Percentiles rank a stretch among this genome's conserved stretches.
phyloP scores from a whole-genome alignment of 179 eudicot species.

The Nepenthes alata region DNA sequence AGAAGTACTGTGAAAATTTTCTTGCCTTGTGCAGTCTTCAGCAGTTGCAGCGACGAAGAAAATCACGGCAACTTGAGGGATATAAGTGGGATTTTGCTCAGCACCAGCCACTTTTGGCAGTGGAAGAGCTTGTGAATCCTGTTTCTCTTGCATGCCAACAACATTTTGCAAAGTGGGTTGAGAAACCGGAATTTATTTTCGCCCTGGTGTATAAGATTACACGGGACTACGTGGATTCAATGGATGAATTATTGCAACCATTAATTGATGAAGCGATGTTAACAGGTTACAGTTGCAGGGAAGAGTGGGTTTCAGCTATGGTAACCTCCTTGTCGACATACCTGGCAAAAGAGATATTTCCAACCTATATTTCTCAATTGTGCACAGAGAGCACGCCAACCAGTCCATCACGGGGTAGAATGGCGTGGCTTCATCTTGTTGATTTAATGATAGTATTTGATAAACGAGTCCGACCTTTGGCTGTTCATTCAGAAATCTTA shows the following conservation, averaged over 20 bases:
- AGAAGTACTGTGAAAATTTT: conserved; percentile 65
- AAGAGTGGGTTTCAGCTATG: conserved; percentile 91
- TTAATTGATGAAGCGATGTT: conserved; percentile 87
- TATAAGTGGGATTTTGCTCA: conserved; percentile 30
- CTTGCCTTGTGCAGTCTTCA: conserved; percentile 72
- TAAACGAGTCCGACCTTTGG: conserved; percentile 49
- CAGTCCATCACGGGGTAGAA: conserved; percentile 36
- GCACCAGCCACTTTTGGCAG: conserved; percentile 84
- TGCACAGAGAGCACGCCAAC: conserved; percentile 37
- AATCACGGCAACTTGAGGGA: conserved; percentile 72
- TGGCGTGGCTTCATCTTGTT: conserved; percentile 69
- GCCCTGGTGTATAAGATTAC: conserved; percentile 71
- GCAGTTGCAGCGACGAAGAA: conserved; percentile 67
- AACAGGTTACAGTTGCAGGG: conserved; percentile 86
- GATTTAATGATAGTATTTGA: conserved; percentile 76
- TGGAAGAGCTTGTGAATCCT: conserved; percentile 88
- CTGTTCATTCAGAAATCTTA: conserved; percentile 47
- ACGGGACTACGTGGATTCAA: conserved; percentile 71
- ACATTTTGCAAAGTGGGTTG: conserved; percentile 77
- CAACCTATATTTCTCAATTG: conserved; percentile 41
- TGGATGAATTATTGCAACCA: conserved; percentile 89
- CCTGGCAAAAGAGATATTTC: conserved; percentile 79
- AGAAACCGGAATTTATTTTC: conserved; percentile 79
- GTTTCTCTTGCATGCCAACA: conserved; percentile 55
- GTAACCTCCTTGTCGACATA: conserved; percentile 64